Base-by-base conservation (phyloP, 2,329 filamentous ascomycete genomes). In the Cadophora sp. region DNA sequence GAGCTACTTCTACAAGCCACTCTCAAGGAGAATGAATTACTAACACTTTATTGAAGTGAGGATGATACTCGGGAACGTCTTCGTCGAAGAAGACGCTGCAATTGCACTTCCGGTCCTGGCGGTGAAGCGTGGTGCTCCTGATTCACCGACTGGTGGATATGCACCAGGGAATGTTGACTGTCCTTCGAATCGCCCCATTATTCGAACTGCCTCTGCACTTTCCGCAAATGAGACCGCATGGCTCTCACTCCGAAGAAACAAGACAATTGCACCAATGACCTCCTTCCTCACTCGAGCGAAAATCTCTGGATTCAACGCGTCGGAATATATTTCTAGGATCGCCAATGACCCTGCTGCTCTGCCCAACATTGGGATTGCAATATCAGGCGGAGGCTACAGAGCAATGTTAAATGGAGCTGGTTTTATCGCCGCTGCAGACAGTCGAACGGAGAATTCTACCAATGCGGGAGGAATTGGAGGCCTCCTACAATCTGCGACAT, bases 221-320 rank as follows among this genome's bases (percentile, higher is more conserved):
- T 48, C 43, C 43, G 43, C 16, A 48, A 48, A 48, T 48, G 43
- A 48, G 43, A 48, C 43, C 43, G 43, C 43, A 48, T 48, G 43
- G 43, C 43, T 48, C 43, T 48, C 43, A 48, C 43, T 48, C 43
- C 43, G 43, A 48, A 48, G 43, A n/a, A 48, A 48, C 43, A 48
- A 48, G 43, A 48, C 43, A 48, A 48, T 48, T 48, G 43, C 43
- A 48, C 43, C 43, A 48, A 48, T 48, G 43, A 22, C 43, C 43
- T 48, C 43, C 3, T 48, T 48, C 19, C 43, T 48, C 43, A 48
- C 43, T 48, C 43, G 43, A 48, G 43, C 43, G 43, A 48, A 48
- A 3, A 48, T 48, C 43, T 48, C 43, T 48, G 43, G 43, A 48
- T 48, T 48, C 43, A 48, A 48, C 19, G 43, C 43, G 43, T 48